Percentiles rank a stretch among this genome's conserved stretches.
Evolutionary conservation across 2,329 filamentous ascomycete genomes (phyloP).

Genomic region (Ophiocordyceps unilateralis): DNA sequence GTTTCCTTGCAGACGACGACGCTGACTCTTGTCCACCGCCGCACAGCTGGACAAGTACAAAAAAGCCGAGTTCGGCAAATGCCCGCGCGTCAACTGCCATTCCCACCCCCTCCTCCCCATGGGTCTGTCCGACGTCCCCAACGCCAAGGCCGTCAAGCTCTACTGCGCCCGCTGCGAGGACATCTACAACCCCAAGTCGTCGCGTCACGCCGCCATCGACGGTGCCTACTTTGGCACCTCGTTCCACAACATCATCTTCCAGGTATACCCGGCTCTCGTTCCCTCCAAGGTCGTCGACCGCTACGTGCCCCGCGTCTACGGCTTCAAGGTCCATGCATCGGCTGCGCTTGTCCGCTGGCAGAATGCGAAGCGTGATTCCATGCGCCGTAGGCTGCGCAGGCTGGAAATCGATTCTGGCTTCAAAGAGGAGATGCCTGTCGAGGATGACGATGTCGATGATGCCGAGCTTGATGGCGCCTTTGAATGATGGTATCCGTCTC

Average conservation of each 20-base stretch:
- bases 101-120: conserved; percentile 87
- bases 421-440: conserved; percentile 42
- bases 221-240: conserved; percentile 96
- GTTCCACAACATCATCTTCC: conserved; percentile 98
- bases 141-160: conserved; percentile 81
- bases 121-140: conserved; percentile 79
- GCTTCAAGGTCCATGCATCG: conserved; percentile 85
- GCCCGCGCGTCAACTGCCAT: conserved; percentile 87
- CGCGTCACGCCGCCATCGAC: conserved; percentile 85
- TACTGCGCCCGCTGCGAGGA: conserved; percentile 97
- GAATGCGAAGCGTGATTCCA: conserved; percentile 59
- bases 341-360: conserved; percentile 89
- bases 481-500: conserved; percentile 9
- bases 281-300: conserved; percentile 72
- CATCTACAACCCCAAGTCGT: conserved; percentile 96
- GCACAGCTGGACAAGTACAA: conserved; percentile 92
- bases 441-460: conserved; percentile 47
- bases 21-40: not conserved
- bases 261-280: conserved; percentile 84
- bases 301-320: conserved; percentile 82
- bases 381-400: conserved; percentile 57
- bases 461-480: conserved; percentile 30
- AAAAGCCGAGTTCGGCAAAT: conserved; percentile 95
- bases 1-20: not conserved
- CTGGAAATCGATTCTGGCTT: conserved; percentile 67